Evolutionary conservation across 208 protist species (phyloP), one percentile per base, ranked within the genome.

Genomic region (Phytomonas francai): DNA sequence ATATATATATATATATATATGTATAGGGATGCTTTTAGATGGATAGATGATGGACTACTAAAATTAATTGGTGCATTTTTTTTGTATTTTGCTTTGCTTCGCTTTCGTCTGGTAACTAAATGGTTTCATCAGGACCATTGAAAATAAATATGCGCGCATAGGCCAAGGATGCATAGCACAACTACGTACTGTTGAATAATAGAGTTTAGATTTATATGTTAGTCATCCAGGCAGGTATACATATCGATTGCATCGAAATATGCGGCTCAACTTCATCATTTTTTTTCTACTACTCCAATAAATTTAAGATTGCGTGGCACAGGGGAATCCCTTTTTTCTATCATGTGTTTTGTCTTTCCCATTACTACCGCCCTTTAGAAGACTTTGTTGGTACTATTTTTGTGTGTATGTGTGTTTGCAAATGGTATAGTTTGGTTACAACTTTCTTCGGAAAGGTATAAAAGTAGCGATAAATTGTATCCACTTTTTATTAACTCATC

Each of bases 251-350:
- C 3, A 63, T 60, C 2, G 58, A 63, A 12, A 70, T 39, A 51
- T 30, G 5, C 2, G 12, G 4, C 2, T 62, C 16, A 39, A 19
- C 12, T 42, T 63, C 6, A 14, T 64, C 27, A 62, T 69, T 57
- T 67, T 69, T 57, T 67, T 54, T 71, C 14, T 64, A 62, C 58
- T 42, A 33, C 34, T 62, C 16, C 34, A 62, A 22, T 62, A 33
- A 39, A 19, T 62, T 22, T 3, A 2, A 1, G 12, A 62, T 22
- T 9, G 14, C 14, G 39, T 49, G 3, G 39, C 39, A 19, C 16
- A 49, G 12, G 12, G 4, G 3, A 49, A 39, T n/a, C 12, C 39
- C 14, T 19, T 49, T 49, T 49, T 49, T 9, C 14, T 49, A 12
- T 49, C 14, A 49, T 19, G 7, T 49, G 12, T 19, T 19, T 49